Percentiles rank a stretch among this genome's conserved stretches.
Conservation (phyloP, 106 monocot genomes). For the Narthecium ossifragum region DNA sequence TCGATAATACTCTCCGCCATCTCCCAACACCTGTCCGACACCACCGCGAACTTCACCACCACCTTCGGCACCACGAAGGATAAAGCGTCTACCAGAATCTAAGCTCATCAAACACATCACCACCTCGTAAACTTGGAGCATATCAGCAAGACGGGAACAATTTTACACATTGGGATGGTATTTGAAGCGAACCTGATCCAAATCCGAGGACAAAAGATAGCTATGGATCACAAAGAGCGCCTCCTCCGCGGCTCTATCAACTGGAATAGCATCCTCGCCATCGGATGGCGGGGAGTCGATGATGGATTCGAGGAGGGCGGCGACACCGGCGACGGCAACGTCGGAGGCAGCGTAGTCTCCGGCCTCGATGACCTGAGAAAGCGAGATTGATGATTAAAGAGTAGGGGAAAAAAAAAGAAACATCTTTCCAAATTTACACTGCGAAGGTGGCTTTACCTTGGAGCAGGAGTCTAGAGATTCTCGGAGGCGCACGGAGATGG, state of each 20-base stretch:
- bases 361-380: conserved; percentile 6
- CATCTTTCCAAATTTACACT: background rate
- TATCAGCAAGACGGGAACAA: background rate
- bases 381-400: background rate
- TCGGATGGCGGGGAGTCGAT: conserved; percentile 20
- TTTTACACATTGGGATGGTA: background rate
- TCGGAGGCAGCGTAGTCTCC: conserved; percentile 31
- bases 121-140: background rate
- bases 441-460: background rate
- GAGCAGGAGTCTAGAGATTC: conserved; percentile 27
- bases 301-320: conserved; percentile 36
- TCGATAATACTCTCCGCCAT: conserved; percentile 42
- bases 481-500: conserved; percentile 16
- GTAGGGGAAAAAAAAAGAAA: background rate
- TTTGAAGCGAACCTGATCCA: conserved; percentile 41
- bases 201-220: conserved; percentile 41
- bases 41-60: conserved; percentile 46
- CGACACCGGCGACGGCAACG: conserved; percentile 24
- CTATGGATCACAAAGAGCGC: conserved; percentile 43
- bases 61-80: conserved; percentile 62
- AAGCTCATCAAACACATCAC: conserved; percentile 3
- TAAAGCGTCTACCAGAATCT: conserved; percentile 68
- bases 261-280: no score
- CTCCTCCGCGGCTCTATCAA: conserved; percentile 19
- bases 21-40: conserved; percentile 45